Base-by-base conservation (phyloP, 352 stramenopile species). In the Phytopythium ostracodes region DNA sequence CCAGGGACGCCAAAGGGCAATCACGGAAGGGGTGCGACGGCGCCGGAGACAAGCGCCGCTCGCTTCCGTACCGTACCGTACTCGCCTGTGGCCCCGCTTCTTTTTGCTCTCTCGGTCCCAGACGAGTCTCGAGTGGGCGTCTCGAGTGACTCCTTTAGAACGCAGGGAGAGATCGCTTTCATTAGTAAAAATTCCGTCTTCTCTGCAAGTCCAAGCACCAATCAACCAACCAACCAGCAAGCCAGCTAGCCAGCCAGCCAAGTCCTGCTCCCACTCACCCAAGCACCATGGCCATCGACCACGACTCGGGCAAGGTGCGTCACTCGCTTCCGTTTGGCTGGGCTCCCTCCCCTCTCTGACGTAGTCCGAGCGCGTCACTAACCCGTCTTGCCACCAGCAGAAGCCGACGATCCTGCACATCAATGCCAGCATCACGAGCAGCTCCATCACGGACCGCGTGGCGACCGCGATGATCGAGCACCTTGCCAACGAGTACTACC, bases 381-480 rank as follows among this genome's bases (percentile, higher is more conserved):
- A 38, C 49, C n/a, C 18, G 17, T 42, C 10, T 1, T 12, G 33
- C 12, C 22, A 4, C 46, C 5, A 59, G 11, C 65, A 87, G 69
- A 88, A 91, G 64, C 81, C 88, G 51, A 91, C 75, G n/a, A 72
- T 92, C 22, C 62, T 92, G 54, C 83, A 92, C 70, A 85, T 90
- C 71, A 90, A 92, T 55, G 74, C 77, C 2, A 92, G 80, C 68
- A 84, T 92, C 71, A 85, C 83, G 59, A 75, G 74, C 33, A 79
- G 85, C 61, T 92, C 83, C 42, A 75, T 90, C 40, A 90, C 83
- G 18, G 77, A 83, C 15, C 77, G 77, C 22, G 80, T 92, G 59
- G 81, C 80, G 6, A 82, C 69, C 29, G 81, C 78, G 31, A 86
- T 92, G 72, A 60, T 89, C 33, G 70, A 88, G 46, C 80, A 89